phyloP scores from a whole-genome alignment of 495 filamentous ascomycete genomes.

The Neurospora discreta region DNA sequence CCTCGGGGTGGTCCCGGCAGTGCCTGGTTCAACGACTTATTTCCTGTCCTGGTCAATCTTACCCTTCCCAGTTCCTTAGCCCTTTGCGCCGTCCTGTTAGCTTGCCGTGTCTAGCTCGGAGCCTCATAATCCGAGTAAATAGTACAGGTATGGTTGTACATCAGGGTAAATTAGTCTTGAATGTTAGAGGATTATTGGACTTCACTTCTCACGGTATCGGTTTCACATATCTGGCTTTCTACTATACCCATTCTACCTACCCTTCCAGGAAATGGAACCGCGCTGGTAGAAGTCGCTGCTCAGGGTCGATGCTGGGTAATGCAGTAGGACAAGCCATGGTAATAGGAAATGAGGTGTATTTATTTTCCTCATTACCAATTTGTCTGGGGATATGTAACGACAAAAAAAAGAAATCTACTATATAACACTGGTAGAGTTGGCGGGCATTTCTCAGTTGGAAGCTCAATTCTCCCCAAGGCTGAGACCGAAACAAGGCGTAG shows the following conservation, averaged over 20 bases:
- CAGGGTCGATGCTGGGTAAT: too few species aligned
- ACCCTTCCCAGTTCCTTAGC: background rate
- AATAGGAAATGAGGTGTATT: too few species aligned
- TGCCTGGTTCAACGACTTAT: background rate
- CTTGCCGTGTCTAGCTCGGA: background rate
- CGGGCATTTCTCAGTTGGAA: background rate
- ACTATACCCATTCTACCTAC: too few species aligned
- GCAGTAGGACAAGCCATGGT: too few species aligned
- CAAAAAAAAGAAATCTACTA: background rate
- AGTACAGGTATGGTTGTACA: background rate
- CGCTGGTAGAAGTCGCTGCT: too few species aligned
- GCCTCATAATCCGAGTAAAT: background rate
- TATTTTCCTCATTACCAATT: background rate
- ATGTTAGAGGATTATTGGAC: too few species aligned
- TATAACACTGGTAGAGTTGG: background rate
- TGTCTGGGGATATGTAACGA: background rate
- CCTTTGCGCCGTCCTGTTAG: background rate
- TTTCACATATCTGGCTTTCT: too few species aligned
- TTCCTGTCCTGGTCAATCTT: background rate
- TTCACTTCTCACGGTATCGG: too few species aligned
- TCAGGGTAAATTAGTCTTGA: background rate
- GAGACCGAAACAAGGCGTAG: background rate
- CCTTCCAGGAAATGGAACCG: too few species aligned
- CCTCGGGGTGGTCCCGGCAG: too few species aligned
- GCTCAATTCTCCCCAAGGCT: background rate